A percentile compares a stretch with the other conserved stretches of the same genome.
phyloP scores from a whole-genome alignment of 371 early-diverging fungal genomes.

The Mucor velutinosus region DNA sequence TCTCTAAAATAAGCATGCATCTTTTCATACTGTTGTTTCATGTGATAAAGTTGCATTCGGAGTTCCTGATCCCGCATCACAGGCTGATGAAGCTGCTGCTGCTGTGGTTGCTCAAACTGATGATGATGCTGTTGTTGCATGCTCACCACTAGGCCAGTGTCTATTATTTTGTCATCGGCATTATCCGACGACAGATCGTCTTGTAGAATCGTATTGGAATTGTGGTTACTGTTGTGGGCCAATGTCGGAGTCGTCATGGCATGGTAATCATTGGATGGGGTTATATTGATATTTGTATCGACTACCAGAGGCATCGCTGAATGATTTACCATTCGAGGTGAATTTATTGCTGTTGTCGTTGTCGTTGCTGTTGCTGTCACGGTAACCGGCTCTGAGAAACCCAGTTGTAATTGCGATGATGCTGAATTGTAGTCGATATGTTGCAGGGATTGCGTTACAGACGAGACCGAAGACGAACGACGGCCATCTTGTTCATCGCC shows the following conservation, averaged over 20 bases:
- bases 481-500: background rate
- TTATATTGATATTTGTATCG: background rate
- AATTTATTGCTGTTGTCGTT: background rate
- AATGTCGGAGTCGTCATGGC: background rate
- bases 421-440: background rate
- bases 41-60: constrained; percentile 14
- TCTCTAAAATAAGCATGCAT: constrained; percentile 17
- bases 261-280: background rate
- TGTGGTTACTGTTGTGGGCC: background rate
- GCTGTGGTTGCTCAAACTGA: background rate
- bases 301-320: background rate
- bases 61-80: constrained; percentile 4
- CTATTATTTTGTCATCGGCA: constrained; percentile 4
- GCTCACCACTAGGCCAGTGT: background rate
- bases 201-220: background rate
- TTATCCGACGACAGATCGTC: constrained; percentile 2
- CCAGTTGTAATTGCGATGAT: constrained; percentile 20
- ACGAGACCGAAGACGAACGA: constrained; percentile 22
- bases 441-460: constrained; percentile 6
- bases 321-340: background rate
- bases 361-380: background rate
- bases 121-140: constrained; percentile 6
- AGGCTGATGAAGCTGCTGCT: constrained; percentile 4
- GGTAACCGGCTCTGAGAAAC: constrained; percentile 1
- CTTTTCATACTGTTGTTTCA: constrained; percentile 14